Evolutionary conservation across 1,284 basidiomycete genomes (phyloP).

Genomic region (Anthracocystis setariae): DNA sequence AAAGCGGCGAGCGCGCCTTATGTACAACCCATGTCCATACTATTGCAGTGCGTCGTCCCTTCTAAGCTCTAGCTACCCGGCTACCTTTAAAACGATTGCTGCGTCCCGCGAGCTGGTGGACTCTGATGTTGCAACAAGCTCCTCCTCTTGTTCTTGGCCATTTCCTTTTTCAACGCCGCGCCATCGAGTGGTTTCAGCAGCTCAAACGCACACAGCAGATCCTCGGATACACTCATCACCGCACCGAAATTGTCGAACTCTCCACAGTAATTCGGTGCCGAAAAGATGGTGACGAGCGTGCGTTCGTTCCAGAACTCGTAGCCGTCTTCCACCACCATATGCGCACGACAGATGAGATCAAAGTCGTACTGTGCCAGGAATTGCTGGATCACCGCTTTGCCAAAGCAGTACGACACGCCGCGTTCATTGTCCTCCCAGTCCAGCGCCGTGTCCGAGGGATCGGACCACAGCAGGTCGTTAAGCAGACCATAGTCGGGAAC

Average conservation of each 20-base stretch:
- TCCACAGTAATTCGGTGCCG: conserved; percentile 90
- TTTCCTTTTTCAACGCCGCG: conserved; percentile 94
- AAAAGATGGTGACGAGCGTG: conserved; percentile 97
- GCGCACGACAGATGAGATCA: conserved; percentile 98
- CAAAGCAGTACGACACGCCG: conserved; percentile 99
- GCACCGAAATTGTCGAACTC: conserved; percentile 96
- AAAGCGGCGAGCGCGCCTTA: too few relatives aligned
- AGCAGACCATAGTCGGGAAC: conserved; percentile 99
- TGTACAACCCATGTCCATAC: too few relatives aligned
- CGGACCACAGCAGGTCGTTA: conserved; percentile 97
- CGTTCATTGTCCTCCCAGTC: conserved; percentile 99
- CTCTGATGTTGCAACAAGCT: conserved; percentile 69
- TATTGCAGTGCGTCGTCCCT: not conserved
- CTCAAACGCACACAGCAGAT: conserved; percentile 96
- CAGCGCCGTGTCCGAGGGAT: conserved; percentile 94
- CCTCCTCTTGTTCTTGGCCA: conserved; percentile 98
- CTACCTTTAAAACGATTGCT: conserved; percentile 27
- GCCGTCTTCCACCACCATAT: conserved; percentile 97
- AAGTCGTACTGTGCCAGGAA: conserved; percentile 88
- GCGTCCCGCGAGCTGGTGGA: conserved; percentile 25
- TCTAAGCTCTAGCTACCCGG: not conserved
- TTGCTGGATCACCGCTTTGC: conserved; percentile 95
- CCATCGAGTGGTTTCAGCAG: conserved; percentile 92
- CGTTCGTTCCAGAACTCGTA: conserved; percentile 99
- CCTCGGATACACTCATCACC: conserved; percentile 88